Base-by-base conservation (phyloP, 768 basidiomycete genomes). In the Macrolepiota albuminosa region DNA sequence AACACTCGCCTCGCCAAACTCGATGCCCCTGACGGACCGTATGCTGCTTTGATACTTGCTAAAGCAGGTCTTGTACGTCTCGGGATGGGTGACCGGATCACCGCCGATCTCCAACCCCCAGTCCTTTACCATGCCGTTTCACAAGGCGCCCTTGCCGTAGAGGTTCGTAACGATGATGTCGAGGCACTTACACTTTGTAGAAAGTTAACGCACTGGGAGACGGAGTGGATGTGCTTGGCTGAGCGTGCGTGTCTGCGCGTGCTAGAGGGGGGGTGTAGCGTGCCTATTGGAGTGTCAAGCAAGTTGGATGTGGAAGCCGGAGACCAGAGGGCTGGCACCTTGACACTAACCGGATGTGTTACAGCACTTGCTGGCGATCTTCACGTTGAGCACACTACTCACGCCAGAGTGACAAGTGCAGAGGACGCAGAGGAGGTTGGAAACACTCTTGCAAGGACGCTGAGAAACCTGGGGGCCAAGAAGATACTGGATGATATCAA, bases 211-310 rank as follows among this genome's bases (percentile, higher is more conserved):
- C 91, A 97, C 70, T 83, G 85, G 75, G 78, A 81, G 70, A 94
- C 93, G 0, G 80, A 85, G 50, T 93, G 87, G 87, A 75, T 69
- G 57, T 92, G 89, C 67, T 75, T 81, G 29, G 93, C 94, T 2
- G 97, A 99, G 73, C 84, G 97, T 14, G 91, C 89, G 1, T 89
- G 91, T 72, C 77, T 98, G 63, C 80, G 88, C n/a, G 87, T 88
- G 26, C 78, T 98, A 55, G 97, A 98, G 73, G 97, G 97, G 33
- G 97, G 97, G 29, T 99, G 97, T 75, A 95, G 92, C 62, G 95
- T 99, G 0, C 96, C 96, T 3, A 95, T 99, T 16, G 96, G 95
- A 4, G 87, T 93, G 33, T 76, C 79, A 54, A 86, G 84, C 33
- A 73, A 70, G 49, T 71, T 89, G 58, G 71, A 72, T 16, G 67